Conservation (phyloP, 1,284 basidiomycete species). For the Ceratobasidium sp. region DNA sequence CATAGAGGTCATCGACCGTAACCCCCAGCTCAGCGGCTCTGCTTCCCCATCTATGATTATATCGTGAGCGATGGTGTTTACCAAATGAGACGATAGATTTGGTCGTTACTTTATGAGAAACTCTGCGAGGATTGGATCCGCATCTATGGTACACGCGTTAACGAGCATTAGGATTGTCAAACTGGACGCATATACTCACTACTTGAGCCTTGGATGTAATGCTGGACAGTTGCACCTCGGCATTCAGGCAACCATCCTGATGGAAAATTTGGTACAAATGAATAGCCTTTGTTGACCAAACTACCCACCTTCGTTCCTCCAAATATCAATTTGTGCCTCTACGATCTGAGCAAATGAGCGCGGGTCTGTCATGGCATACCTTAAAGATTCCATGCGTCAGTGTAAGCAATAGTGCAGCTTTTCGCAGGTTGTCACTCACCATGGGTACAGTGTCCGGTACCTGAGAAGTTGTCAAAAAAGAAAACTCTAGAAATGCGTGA, state of each 20-base stretch:
- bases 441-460: slow-evolving; percentile 69
- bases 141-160: slow-evolving; percentile 60
- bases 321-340: slow-evolving; percentile 73
- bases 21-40: slow-evolving; percentile 65
- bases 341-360: slow-evolving; percentile 70
- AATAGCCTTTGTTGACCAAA: not conserved
- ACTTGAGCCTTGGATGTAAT: slow-evolving; percentile 73
- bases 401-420: not conserved
- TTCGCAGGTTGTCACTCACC: slow-evolving; percentile 58
- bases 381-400: not conserved
- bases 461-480: not conserved
- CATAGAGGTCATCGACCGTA: slow-evolving; percentile 64
- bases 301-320: slow-evolving; percentile 70
- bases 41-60: slow-evolving; percentile 49
- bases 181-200: slow-evolving; percentile 60
- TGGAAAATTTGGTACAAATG: not conserved
- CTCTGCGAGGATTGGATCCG: slow-evolving; percentile 72
- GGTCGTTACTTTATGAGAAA: slow-evolving; percentile 72
- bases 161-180: not conserved
- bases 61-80: not conserved
- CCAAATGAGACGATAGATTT: not conserved
- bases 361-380: slow-evolving; percentile 68
- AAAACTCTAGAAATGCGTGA: not conserved
- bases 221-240: slow-evolving; percentile 64
- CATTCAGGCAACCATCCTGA: slow-evolving; percentile 74